A percentile compares a stretch with the other conserved stretches of the same genome.
Conservation (phyloP, 2,329 filamentous ascomycete species). For the Zelopaecilomyces penicillatus region DNA sequence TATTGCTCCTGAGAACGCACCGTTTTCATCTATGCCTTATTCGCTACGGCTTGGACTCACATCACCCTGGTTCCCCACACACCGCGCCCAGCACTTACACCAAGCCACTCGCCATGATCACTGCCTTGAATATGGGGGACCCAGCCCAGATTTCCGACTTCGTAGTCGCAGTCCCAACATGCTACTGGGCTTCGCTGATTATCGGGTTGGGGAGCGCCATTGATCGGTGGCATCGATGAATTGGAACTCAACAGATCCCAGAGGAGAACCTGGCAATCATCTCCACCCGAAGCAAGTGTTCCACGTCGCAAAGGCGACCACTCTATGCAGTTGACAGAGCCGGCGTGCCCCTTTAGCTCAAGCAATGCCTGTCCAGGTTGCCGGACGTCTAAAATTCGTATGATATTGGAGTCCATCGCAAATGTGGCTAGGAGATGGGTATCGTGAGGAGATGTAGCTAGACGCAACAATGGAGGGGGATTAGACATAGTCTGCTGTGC, state of each 20-base stretch:
- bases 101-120: conserved; percentile 75
- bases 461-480: conserved; percentile 67
- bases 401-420: conserved; percentile 82
- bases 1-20: neutral
- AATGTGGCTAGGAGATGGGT: conserved; percentile 95
- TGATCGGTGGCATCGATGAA: conserved; percentile 37
- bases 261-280: conserved; percentile 83
- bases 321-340: conserved; percentile 84
- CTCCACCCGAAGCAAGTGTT: conserved; percentile 81
- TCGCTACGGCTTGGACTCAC: conserved; percentile 12
- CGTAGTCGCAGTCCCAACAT: conserved; percentile 79
- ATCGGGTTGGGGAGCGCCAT: conserved; percentile 43
- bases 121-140: conserved; percentile 61
- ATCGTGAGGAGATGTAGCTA: conserved; percentile 90
- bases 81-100: conserved; percentile 70
- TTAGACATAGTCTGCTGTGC: conserved; percentile 70
- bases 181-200: conserved; percentile 61
- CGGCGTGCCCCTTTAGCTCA: conserved; percentile 82
- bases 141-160: conserved; percentile 80
- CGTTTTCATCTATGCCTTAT: neutral
- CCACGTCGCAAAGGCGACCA: conserved; percentile 87
- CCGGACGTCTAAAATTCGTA: conserved; percentile 90
- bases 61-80: conserved; percentile 63
- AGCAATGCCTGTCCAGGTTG: conserved; percentile 93
- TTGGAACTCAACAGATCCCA: conserved; percentile 78